Evolutionary conservation across 139 green algal species (phyloP), one percentile per base, ranked within the genome.

Genomic region (Trebouxia sp.): DNA sequence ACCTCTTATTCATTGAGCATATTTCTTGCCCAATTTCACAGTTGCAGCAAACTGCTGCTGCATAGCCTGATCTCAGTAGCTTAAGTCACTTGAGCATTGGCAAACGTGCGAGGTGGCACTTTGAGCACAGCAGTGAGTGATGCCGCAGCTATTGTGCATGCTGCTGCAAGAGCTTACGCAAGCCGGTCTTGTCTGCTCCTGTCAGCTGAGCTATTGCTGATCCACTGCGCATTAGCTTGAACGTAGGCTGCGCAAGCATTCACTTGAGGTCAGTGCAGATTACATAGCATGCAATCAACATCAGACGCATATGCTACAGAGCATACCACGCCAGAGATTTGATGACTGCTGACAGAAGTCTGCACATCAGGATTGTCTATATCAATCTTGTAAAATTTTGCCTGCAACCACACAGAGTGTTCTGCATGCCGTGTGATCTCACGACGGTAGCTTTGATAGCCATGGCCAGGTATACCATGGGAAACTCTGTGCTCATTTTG

Each of bases 341-440:
- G 10, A 75, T 65, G 35, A 15, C 48, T 32, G 20, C 62, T 56
- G n/a, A 92, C 88, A 37, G 85, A 83, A 1, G 32, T 20, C 10
- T 58, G 28, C 39, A 92, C 24, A 1, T 38, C 76, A 15, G 58
- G 9, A 17, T 90, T 82, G 62, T 95, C 92, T 20, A 95, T 95
- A 78, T 95, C 91, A 0, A 95, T 76, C 76, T 93, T 95, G 30
- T 87, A 78, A 28, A 95, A 96, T 15, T 62, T 80, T 10, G 91
- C 86, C 55, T 87, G 78, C 20, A 67, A 51, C 56, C 12, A 50
- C 8, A 42, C 12, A 26, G 24, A n/a, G 62, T 37, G n/a, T 41
- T 41, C 28, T n/a, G n/a, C 42, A n/a, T n/a, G 1, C 37, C 35
- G 9, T 65, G 39, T 47, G 80, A 37, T n/a, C n/a, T n/a, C 24